Percentiles rank a stretch among this genome's conserved stretches.
phyloP scores from a whole-genome alignment of 192 early-diverging fungal genomes.

The Umbelopsis sp. region DNA sequence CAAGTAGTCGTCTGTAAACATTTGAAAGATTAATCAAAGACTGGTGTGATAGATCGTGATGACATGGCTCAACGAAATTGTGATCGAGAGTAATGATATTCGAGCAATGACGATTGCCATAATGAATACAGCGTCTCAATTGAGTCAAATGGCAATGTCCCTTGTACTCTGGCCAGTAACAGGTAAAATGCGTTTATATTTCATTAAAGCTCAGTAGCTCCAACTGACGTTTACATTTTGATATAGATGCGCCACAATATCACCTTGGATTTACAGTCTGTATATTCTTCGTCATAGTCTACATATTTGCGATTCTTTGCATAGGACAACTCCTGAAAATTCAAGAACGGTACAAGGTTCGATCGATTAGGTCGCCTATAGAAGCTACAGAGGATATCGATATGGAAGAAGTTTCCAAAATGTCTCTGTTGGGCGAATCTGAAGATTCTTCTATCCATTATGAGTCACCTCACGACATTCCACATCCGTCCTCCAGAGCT shows the following conservation, averaged over 20 bases:
- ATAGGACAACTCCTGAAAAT: neutral
- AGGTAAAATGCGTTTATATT: slow-evolving; percentile 12
- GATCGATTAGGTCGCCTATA: too few relatives aligned
- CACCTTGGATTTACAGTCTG: slow-evolving; percentile 22
- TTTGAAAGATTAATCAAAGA: neutral
- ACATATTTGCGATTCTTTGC: slow-evolving; percentile 6
- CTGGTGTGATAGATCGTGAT: slow-evolving; percentile 31
- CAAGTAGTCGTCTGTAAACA: neutral
- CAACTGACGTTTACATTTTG: neutral
- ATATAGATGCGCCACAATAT: slow-evolving; percentile 6
- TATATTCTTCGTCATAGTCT: slow-evolving; percentile 19
- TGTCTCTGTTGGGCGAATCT: neutral
- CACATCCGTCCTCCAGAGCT: neutral
- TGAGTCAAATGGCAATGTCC: slow-evolving; percentile 27
- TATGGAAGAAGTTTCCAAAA: neutral
- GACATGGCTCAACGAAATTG: slow-evolving; percentile 42
- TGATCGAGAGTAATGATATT: slow-evolving; percentile 27
- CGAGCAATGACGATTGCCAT: slow-evolving; percentile 37
- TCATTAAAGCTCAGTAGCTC: neutral
- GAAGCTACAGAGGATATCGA: neutral
- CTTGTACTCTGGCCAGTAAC: slow-evolving; percentile 43
- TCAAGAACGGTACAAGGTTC: too few relatives aligned
- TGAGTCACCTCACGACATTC: neutral
- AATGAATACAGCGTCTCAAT: slow-evolving; percentile 32
- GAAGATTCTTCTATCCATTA: neutral